A percentile compares a stretch with the other conserved stretches of the same genome.
Conservation (phyloP, 1,284 basidiomycete species). For the Cryptococcus sp. region DNA sequence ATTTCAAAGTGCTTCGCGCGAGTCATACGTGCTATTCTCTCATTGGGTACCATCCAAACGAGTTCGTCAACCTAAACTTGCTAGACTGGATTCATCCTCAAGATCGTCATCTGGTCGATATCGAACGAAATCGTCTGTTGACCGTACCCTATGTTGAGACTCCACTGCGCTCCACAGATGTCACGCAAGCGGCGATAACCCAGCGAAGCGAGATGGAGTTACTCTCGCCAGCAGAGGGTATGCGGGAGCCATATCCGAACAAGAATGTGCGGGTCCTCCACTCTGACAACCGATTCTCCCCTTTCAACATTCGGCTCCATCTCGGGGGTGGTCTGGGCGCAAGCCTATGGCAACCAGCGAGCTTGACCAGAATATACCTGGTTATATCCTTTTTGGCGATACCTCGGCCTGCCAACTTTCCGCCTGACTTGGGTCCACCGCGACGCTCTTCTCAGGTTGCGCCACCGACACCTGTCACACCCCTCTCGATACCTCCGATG, state of each 20-base stretch:
- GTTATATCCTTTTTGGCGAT: constrained; percentile 44
- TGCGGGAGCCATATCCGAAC: constrained; percentile 48
- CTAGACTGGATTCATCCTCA: constrained; percentile 42
- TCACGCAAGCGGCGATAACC: constrained; percentile 35
- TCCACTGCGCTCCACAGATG: constrained; percentile 30
- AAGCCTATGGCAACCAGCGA: constrained; percentile 37
- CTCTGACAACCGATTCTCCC: constrained; percentile 28
- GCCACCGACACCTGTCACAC: constrained; percentile 27
- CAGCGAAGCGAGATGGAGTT: constrained; percentile 37
- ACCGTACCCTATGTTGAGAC: constrained; percentile 28
- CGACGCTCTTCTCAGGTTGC: constrained; percentile 13
- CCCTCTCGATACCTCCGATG: constrained; percentile 6
- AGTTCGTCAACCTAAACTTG: constrained; percentile 42
- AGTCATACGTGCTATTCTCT: constrained; percentile 29
- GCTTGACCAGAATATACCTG: constrained; percentile 37
- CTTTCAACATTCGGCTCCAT: constrained; percentile 47
- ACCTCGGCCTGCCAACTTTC: constrained; percentile 19
- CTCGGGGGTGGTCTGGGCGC: constrained; percentile 47
- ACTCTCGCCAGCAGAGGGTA: constrained; percentile 43
- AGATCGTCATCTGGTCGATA: constrained; percentile 37
- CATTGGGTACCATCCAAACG: constrained; percentile 45
- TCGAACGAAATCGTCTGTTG: constrained; percentile 33
- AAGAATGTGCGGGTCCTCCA: constrained; percentile 42
- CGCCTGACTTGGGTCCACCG: constrained; percentile 9
- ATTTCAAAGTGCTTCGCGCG: constrained; percentile 42